These are phyloP conservation scores for Platanthera zijinensis DNA, from an alignment of 106 monocot species.

Conservation along the genomic window DNA sequence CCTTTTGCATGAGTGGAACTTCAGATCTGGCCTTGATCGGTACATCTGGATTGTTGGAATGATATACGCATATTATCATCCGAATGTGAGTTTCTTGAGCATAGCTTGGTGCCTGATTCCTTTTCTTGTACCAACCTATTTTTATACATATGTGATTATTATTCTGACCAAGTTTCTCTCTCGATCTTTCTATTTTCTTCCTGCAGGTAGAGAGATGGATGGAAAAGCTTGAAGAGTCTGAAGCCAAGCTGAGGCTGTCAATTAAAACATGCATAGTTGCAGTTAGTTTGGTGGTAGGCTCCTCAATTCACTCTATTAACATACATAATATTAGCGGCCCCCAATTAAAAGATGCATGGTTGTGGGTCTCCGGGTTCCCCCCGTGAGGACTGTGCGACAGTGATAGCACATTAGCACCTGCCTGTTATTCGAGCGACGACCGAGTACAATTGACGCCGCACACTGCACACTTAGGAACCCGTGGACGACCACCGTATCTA, in stretches of 20 bases:
- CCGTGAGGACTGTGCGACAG: too few species aligned
- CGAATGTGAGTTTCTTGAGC: slow-evolving; percentile 45
- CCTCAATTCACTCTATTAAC: neutral
- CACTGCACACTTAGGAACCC: too few species aligned
- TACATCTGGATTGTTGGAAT: slow-evolving; percentile 98
- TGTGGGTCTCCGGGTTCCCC: too few species aligned
- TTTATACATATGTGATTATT: neutral
- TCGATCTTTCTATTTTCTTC: neutral
- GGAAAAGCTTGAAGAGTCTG: slow-evolving; percentile 91
- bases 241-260: slow-evolving; percentile 42
- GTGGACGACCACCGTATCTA: too few species aligned
- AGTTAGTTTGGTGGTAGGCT: slow-evolving; percentile 43
- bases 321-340: neutral
- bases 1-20: slow-evolving; percentile 93
- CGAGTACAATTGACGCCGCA: too few species aligned
- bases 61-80: slow-evolving; percentile 93
- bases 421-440: too few species aligned
- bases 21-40: slow-evolving; percentile 93
- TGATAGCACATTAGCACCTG: too few species aligned
- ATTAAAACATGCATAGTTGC: slow-evolving; percentile 62
- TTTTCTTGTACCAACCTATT: neutral
- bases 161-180: neutral
- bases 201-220: slow-evolving; percentile 85
- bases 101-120: neutral
- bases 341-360: too few species aligned